These are phyloP conservation scores for Solanum hybrid DNA, from an alignment of 305 asterid genomes.

Conservation along the genomic window DNA sequence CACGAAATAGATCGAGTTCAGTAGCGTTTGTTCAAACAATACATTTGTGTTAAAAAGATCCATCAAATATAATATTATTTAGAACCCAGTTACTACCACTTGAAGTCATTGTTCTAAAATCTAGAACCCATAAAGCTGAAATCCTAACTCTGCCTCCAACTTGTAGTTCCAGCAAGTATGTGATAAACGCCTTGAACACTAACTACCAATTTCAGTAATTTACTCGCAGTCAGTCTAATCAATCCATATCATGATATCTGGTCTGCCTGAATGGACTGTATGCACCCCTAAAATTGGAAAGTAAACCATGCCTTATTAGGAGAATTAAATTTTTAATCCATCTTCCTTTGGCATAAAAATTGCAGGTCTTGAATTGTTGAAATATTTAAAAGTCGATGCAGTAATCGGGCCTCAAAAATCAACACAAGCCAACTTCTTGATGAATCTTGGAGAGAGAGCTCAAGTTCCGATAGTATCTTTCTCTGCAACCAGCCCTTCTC, in stretches of 20 bases:
- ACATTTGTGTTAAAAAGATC: background rate
- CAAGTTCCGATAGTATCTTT: conserved; percentile 42
- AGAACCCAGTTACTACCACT: background rate
- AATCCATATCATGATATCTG: background rate
- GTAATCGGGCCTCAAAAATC: conserved; percentile 51
- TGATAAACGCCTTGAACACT: background rate
- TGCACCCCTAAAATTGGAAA: background rate
- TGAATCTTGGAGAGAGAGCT: conserved; percentile 39
- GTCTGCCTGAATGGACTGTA: background rate
- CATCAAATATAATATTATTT: background rate
- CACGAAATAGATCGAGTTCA: background rate
- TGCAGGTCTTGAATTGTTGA: conserved; percentile 42
- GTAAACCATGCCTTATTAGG: background rate
- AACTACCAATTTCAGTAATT: background rate
- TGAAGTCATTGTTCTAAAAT: background rate
- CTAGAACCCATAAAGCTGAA: background rate
- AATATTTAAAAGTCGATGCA: conserved; percentile 31
- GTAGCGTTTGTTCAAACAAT: background rate
- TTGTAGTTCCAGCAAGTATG: background rate
- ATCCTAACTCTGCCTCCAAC: background rate
- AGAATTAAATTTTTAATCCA: no score
- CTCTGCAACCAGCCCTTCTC: conserved; percentile 46
- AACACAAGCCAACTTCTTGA: conserved; percentile 32
- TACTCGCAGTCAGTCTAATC: background rate
- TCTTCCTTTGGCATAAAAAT: background rate